Base-by-base conservation (phyloP, 352 stramenopile genomes). In the Peronospora farinosa region DNA sequence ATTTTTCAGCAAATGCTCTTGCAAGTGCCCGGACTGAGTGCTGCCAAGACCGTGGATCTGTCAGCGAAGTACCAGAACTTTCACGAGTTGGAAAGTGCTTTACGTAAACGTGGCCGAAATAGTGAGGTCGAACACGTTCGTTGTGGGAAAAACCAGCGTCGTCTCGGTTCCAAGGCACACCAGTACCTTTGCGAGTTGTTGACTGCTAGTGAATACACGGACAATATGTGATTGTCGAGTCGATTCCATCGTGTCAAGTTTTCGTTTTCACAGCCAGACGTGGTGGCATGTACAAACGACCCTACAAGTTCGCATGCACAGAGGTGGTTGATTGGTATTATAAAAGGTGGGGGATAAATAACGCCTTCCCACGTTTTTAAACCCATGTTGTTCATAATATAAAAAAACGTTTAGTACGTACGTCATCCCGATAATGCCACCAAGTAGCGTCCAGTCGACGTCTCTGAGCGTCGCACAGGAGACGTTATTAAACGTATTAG, bases 1-100 rank as follows among this genome's bases (percentile, higher is more conserved):
- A 70, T 93, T 50, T 86, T 83, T 49, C 78, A 90, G 44, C 79
- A 80, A 60, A 93, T 93, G 83, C 72, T 93, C 2, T 79, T 87
- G 56, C 83, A 93, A 54, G 69, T 70, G 4, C 77, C 77, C 3
- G 71, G 74, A 0, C 38, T 91, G 0, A 88, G 74, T 51, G 70
- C 69, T 12, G 53, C 69, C 13, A 84, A 83, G 48, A 79, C 72
- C 0, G 64, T 66, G 0, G 74, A 60, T 3, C 33, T 91, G 8
- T 69, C 60, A 15, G 42, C 57, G 0, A 63, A 58, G 28, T 77
- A 78, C 46, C 57, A 63, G 16, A 87, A 72, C 16, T 81, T 91
- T 35, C 58, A 67, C 32, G 55, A 81, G 30, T 55, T 90, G 11
- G 51, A 59, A 8, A 45, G 49, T 9, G 72, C 77, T 9, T 40